Evolutionary conservation across 1,284 basidiomycete genomes (phyloP).

Genomic region (Xerocomus minutiporus): DNA sequence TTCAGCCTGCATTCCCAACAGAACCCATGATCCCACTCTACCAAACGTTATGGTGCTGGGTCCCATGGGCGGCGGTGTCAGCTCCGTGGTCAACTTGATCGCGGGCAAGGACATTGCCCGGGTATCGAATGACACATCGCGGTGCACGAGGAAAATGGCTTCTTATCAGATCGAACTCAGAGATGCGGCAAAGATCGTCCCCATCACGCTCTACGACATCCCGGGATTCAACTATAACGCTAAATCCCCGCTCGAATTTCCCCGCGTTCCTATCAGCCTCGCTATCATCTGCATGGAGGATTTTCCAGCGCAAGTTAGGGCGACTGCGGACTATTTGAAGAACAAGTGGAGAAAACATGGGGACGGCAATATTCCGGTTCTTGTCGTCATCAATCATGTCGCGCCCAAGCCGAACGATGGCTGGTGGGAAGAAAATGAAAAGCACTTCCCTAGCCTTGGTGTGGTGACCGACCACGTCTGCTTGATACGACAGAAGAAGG

Average conservation of each 20-base stretch:
- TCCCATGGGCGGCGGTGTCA: slow-evolving; percentile 24
- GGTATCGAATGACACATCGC: slow-evolving; percentile 17
- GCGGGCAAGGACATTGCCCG: slow-evolving; percentile 17
- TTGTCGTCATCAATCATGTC: slow-evolving; percentile 24
- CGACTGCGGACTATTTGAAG: slow-evolving; percentile 19
- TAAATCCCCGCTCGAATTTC: slow-evolving; percentile 19
- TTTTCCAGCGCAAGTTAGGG: slow-evolving; percentile 19
- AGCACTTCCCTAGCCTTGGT: slow-evolving; percentile 19
- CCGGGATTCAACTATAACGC: slow-evolving; percentile 20
- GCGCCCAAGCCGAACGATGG: slow-evolving; percentile 15
- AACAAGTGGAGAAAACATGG: slow-evolving; percentile 19
- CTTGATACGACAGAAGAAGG: slow-evolving; percentile 16
- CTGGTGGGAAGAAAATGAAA: slow-evolving; percentile 25
- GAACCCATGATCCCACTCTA: slow-evolving; percentile 3
- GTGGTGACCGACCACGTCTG: slow-evolving; percentile 17
- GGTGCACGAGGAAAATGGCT: slow-evolving; percentile 16
- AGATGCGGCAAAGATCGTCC: slow-evolving; percentile 9
- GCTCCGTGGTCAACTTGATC: slow-evolving; percentile 27
- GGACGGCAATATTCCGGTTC: slow-evolving; percentile 15
- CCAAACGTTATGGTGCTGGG: slow-evolving; percentile 25
- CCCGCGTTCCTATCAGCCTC: slow-evolving; percentile 19
- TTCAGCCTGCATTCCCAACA: neutral
- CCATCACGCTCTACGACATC: slow-evolving; percentile 22
- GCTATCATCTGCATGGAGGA: slow-evolving; percentile 24
- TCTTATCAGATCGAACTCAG: slow-evolving; percentile 17